A percentile compares a stretch with the other conserved stretches of the same genome.
These are phyloP conservation scores for Aspergillus sp. DNA, from an alignment of 2,329 filamentous ascomycete genomes.

Conservation along the genomic window DNA sequence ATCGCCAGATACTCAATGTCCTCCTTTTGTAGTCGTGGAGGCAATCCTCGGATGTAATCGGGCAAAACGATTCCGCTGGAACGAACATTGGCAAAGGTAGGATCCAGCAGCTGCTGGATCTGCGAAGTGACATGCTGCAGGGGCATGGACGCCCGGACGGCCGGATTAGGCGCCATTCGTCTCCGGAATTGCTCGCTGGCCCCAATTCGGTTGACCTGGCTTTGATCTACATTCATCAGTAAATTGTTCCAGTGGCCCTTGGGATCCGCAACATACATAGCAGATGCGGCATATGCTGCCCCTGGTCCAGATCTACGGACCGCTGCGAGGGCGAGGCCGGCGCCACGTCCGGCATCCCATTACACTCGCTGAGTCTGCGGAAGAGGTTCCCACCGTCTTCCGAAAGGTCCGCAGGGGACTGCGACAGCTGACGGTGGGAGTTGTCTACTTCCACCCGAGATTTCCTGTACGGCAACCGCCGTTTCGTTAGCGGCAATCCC, in stretches of 20 bases:
- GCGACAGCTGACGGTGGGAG: conserved; percentile 26
- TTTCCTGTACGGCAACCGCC: conserved; percentile 30
- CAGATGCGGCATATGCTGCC: conserved; percentile 62
- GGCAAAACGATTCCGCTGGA: conserved; percentile 50
- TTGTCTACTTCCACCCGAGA: conserved; percentile 39
- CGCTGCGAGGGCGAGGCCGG: conserved; percentile 45
- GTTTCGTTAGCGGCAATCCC: conserved; percentile 12
- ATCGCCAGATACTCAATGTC: conserved; percentile 79
- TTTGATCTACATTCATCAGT: conserved; percentile 27
- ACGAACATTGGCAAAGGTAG: conserved; percentile 49
- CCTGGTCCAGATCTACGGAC: conserved; percentile 46
- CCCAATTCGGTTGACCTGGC: conserved; percentile 45
- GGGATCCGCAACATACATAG: conserved; percentile 51
- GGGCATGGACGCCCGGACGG: conserved; percentile 36
- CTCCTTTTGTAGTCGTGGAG: conserved; percentile 71
- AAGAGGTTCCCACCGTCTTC: conserved; percentile 32
- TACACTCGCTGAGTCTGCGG: conserved; percentile 25
- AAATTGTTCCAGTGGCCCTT: background rate
- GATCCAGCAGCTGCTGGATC: conserved; percentile 37
- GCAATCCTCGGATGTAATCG: conserved; percentile 75
- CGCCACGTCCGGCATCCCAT: conserved; percentile 29
- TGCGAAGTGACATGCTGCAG: conserved; percentile 34
- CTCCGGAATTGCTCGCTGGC: conserved; percentile 43
- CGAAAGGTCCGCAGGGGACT: conserved; percentile 32
- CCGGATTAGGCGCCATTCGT: conserved; percentile 44